Evolutionary conservation across 2,329 filamentous ascomycete species (phyloP).

Genomic region (Boeremia exigua): DNA sequence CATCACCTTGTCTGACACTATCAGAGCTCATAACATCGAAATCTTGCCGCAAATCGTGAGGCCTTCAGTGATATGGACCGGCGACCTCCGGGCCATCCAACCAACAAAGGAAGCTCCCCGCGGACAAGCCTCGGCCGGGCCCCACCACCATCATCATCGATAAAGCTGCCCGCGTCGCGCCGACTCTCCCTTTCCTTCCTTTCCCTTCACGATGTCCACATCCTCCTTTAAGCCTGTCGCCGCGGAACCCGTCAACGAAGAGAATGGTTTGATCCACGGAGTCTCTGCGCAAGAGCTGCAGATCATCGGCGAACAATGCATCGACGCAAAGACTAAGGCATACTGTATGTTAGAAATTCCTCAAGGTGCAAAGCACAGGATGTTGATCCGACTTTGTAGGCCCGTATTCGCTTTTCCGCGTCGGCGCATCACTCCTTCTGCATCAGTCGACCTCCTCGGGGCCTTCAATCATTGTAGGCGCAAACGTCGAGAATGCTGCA

Average conservation of each 20-base stretch:
- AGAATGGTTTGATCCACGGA: conserved; percentile 54
- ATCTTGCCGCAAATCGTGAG: background rate
- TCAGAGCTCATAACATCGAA: background rate
- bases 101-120: conserved; percentile 17
- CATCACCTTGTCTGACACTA: background rate
- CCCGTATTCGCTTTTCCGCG: conserved; percentile 89
- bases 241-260: conserved; percentile 38
- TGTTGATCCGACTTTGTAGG: conserved; percentile 50
- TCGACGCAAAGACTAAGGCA: conserved; percentile 75
- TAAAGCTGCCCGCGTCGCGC: conserved; percentile 25
- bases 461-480: conserved; percentile 68
- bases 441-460: conserved; percentile 24
- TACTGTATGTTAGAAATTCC: conserved; percentile 67
- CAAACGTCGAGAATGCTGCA: conserved; percentile 81
- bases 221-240: conserved; percentile 36
- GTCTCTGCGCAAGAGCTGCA: conserved; percentile 70
- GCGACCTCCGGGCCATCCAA: conserved; percentile 9
- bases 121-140: conserved; percentile 14
- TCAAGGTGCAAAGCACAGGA: background rate
- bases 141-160: conserved; percentile 20
- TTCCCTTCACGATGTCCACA: conserved; percentile 43
- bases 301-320: conserved; percentile 66
- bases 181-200: conserved; percentile 10
- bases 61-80: background rate
- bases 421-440: conserved; percentile 78